phyloP scores from a whole-genome alignment of 2,329 filamentous ascomycete species.

The Cladosporium sp. region DNA sequence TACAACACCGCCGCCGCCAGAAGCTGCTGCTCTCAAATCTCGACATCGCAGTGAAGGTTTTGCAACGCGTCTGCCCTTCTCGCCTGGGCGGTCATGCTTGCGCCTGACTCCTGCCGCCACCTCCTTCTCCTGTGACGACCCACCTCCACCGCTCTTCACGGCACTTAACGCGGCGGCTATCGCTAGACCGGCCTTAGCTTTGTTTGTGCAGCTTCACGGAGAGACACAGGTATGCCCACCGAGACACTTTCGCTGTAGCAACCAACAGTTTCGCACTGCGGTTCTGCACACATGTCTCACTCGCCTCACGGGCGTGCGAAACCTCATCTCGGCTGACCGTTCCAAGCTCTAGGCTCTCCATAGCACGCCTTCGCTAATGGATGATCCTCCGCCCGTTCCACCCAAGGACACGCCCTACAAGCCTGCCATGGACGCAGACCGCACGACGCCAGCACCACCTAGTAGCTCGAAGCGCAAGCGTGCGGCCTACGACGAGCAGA shows the following conservation, averaged over 20 bases:
- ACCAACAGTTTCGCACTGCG: not conserved
- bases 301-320: not conserved
- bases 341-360: not conserved
- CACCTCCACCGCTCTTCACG: not conserved
- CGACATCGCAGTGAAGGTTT: too few species aligned
- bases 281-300: not conserved
- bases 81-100: too few species aligned
- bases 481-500: slow-evolving; percentile 17
- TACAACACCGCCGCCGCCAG: not conserved
- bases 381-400: slow-evolving; percentile 24
- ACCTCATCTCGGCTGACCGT: slow-evolving; percentile 4
- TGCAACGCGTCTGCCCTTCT: too few species aligned
- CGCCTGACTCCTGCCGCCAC: not conserved
- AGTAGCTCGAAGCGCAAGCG: slow-evolving; percentile 29
- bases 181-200: not conserved
- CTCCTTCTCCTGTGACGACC: not conserved
- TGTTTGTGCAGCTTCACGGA: slow-evolving; percentile 12
- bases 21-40: too few species aligned
- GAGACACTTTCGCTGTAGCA: slow-evolving; percentile 7
- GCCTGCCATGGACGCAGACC: slow-evolving; percentile 17
- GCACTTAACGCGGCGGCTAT: not conserved
- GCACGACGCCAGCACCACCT: slow-evolving; percentile 14
- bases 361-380: slow-evolving; percentile 13
- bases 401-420: slow-evolving; percentile 24
- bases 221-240: slow-evolving; percentile 2